These are phyloP conservation scores for Malus hybrid DNA, from an alignment of 331 rosid genomes.

Conservation along the genomic window DNA sequence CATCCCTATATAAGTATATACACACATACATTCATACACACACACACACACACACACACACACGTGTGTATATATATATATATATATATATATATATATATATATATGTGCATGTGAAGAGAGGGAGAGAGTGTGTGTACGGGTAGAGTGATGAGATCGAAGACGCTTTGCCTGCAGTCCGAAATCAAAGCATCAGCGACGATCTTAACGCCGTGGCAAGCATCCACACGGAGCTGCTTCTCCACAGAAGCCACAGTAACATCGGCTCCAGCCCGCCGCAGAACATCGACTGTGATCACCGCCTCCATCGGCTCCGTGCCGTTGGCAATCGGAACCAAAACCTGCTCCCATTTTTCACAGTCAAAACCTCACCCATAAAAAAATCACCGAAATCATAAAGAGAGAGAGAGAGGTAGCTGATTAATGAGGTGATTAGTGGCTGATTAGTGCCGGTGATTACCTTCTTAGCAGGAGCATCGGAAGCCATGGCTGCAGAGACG, in stretches of 20 bases:
- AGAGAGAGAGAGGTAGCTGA: background rate
- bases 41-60: background rate
- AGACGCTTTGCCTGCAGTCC: constrained; percentile 34
- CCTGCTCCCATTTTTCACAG: constrained; percentile 17
- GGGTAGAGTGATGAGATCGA: constrained; percentile 80
- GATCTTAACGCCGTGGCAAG: constrained; percentile 64
- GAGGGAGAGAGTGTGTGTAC: constrained; percentile 19
- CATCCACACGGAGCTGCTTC: constrained; percentile 50
- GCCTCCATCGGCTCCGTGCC: constrained; percentile 95
- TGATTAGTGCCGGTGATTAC: background rate
- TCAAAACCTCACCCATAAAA: background rate
- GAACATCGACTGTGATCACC: constrained; percentile 65
- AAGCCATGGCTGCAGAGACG: constrained; percentile 38
- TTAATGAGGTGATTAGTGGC: background rate
- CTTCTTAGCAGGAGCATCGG: constrained; percentile 34
- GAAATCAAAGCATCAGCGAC: constrained; percentile 64
- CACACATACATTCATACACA: background rate
- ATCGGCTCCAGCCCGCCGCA: constrained; percentile 85
- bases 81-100: too few species aligned
- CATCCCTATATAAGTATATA: background rate
- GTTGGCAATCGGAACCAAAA: constrained; percentile 77
- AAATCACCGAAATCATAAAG: background rate
- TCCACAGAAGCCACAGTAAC: constrained; percentile 75
- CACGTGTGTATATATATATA: too few species aligned
- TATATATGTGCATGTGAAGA: background rate